A percentile compares a stretch with the other conserved stretches of the same genome.
Conservation (phyloP, 225 moss, liverwort and hornwort species). For the Sphagnum contortum region DNA sequence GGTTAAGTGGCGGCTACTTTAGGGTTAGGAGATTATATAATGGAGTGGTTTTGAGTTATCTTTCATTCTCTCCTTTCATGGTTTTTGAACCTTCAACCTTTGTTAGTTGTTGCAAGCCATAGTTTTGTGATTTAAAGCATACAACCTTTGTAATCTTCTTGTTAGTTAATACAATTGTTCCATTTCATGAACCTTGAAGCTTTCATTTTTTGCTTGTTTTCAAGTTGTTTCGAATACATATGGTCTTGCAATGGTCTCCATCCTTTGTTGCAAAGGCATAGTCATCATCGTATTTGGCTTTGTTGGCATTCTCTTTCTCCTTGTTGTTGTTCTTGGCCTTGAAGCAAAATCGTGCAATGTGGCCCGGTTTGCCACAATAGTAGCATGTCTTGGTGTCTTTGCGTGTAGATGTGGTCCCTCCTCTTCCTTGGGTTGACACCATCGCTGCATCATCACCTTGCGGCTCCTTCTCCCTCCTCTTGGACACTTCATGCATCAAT, state of each 20-base stretch:
- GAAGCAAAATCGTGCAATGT: slow-evolving; percentile 10
- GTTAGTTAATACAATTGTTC: too few species aligned
- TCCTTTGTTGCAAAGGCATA: background rate
- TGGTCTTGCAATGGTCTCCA: background rate
- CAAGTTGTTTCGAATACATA: too few species aligned
- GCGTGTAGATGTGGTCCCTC: background rate
- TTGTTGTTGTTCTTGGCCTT: background rate
- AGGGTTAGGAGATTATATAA: too few species aligned
- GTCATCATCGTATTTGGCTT: background rate
- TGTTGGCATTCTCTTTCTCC: slow-evolving; percentile 5
- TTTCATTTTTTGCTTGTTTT: too few species aligned
- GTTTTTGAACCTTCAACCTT: too few species aligned
- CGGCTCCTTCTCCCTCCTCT: slow-evolving; percentile 15
- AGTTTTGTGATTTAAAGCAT: too few species aligned
- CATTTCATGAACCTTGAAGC: too few species aligned
- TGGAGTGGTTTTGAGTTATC: too few species aligned
- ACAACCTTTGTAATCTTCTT: too few species aligned
- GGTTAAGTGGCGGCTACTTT: too few species aligned
- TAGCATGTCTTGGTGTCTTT: slow-evolving; percentile 2
- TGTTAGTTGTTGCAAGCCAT: too few species aligned
- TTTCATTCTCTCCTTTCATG: too few species aligned
- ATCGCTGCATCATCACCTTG: slow-evolving; percentile 6
- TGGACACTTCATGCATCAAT: slow-evolving; percentile 13
- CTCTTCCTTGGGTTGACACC: background rate
- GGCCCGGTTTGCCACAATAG: slow-evolving; percentile 18